A percentile compares a stretch with the other conserved stretches of the same genome.
phyloP scores from a whole-genome alignment of 805 yeast species.

The Vanderwaltozyma verrucispora region DNA sequence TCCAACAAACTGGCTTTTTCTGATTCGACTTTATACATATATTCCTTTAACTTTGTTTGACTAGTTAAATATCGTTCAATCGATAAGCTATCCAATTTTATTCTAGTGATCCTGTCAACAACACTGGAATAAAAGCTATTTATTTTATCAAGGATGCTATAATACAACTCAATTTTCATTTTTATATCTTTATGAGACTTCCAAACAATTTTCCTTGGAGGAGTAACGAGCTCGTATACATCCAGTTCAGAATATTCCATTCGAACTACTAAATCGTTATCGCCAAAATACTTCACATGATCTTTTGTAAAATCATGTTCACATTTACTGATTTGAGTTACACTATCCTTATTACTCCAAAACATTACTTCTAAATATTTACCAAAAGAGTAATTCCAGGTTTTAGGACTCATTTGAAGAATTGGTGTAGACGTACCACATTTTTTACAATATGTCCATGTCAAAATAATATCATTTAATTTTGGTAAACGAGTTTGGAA shows the following conservation, averaged over 20 bases:
- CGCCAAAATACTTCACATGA: conserved; percentile 77
- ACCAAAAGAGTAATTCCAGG: conserved; percentile 89
- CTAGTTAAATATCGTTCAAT: conserved; percentile 67
- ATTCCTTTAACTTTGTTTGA: conserved; percentile 41
- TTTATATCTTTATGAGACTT: conserved; percentile 58
- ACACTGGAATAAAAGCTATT: conserved; percentile 64
- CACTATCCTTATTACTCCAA: conserved; percentile 50
- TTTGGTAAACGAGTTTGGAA: conserved; percentile 48
- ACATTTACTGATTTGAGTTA: conserved; percentile 57
- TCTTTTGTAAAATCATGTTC: conserved; percentile 71
- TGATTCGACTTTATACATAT: conserved; percentile 40
- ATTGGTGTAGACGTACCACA: conserved; percentile 72
- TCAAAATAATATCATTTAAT: conserved; percentile 55
- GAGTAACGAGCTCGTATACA: conserved; percentile 68
- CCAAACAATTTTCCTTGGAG: conserved; percentile 62
- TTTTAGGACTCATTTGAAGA: conserved; percentile 69
- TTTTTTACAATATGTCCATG: conserved; percentile 85
- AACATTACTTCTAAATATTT: conserved; percentile 81
- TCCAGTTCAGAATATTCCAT: conserved; percentile 71
- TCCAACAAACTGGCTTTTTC: conserved; percentile 40
- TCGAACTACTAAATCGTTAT: conserved; percentile 65
- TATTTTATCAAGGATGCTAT: conserved; percentile 43
- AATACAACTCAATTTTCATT: conserved; percentile 54
- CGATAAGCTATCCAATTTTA: conserved; percentile 64
- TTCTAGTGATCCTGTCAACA: conserved; percentile 54